phyloP scores from a whole-genome alignment of 202 grass and related monocot genomes.

The Digitaria exilis region DNA sequence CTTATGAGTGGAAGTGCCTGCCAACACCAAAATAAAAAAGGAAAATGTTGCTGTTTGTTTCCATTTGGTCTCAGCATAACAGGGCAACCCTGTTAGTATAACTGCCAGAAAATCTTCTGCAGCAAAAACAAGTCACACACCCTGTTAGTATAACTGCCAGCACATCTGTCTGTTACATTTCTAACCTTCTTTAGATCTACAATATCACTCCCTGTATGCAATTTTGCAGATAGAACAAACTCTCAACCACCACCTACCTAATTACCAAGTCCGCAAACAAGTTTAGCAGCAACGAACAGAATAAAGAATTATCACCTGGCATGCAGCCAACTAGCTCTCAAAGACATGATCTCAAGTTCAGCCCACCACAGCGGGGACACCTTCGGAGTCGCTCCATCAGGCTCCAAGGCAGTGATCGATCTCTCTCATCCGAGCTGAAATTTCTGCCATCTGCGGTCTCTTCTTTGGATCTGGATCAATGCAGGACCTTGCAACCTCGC shows the following conservation, averaged over 20 bases:
- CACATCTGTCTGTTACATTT: background rate
- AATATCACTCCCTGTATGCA: background rate
- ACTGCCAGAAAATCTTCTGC: background rate
- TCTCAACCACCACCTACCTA: constrained; percentile 7
- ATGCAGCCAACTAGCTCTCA: constrained; percentile 38
- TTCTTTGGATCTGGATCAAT: constrained; percentile 47
- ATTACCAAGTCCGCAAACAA: constrained; percentile 33
- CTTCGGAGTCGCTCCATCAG: constrained; percentile 58
- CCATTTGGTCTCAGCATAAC: background rate
- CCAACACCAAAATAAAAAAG: background rate
- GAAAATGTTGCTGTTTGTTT: too few relatives aligned
- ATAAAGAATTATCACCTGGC: constrained; percentile 29
- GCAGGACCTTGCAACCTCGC: constrained; percentile 48
- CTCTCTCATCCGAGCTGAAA: constrained; percentile 44
- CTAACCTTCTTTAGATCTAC: constrained; percentile 31
- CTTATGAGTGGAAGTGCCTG: too few relatives aligned
- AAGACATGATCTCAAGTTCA: constrained; percentile 75
- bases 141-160: background rate
- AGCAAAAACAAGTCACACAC: background rate
- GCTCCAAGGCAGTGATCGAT: constrained; percentile 52
- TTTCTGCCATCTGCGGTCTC: constrained; percentile 52
- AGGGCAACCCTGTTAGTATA: background rate
- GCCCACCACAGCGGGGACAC: constrained; percentile 79
- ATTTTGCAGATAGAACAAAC: constrained; percentile 6
- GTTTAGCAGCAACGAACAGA: constrained; percentile 35